These are phyloP conservation scores for Hypsizygus marmoreus DNA, from an alignment of 768 basidiomycete species.

Conservation along the genomic window DNA sequence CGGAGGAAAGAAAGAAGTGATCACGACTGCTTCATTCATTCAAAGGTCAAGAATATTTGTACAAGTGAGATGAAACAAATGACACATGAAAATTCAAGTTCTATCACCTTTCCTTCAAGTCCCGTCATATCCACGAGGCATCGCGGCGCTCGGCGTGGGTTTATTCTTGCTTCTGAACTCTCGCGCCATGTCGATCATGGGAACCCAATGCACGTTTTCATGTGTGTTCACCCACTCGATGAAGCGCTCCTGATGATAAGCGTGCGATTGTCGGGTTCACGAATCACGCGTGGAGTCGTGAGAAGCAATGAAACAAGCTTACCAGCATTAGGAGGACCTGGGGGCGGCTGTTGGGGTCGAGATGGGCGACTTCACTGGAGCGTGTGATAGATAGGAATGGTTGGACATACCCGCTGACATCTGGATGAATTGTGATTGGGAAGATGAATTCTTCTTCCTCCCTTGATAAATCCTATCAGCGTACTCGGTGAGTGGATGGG, in stretches of 20 bases:
- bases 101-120: no score
- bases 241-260: conserved; percentile 59
- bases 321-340: conserved; percentile 78
- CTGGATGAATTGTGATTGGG: conserved; percentile 78
- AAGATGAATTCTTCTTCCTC: conserved; percentile 71
- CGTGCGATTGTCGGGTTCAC: no score
- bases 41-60: no score
- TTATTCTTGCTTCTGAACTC: conserved; percentile 58
- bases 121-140: conserved; percentile 50
- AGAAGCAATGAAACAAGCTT: conserved; percentile 8
- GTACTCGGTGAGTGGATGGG: background rate
- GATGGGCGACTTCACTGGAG: background rate
- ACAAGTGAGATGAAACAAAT: no score
- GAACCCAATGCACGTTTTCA: conserved; percentile 69
- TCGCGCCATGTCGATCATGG: conserved; percentile 66
- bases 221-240: conserved; percentile 77
- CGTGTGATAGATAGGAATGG: conserved; percentile 5
- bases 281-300: background rate
- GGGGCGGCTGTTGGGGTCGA: conserved; percentile 43
- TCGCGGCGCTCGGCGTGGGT: conserved; percentile 49
- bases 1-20: no score
- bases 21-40: no score
- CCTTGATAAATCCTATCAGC: conserved; percentile 32
- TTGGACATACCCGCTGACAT: conserved; percentile 61
- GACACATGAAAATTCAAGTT: no score